Conservation (phyloP, 192 early-diverging fungal genomes). For the Mortierella antarctica region DNA sequence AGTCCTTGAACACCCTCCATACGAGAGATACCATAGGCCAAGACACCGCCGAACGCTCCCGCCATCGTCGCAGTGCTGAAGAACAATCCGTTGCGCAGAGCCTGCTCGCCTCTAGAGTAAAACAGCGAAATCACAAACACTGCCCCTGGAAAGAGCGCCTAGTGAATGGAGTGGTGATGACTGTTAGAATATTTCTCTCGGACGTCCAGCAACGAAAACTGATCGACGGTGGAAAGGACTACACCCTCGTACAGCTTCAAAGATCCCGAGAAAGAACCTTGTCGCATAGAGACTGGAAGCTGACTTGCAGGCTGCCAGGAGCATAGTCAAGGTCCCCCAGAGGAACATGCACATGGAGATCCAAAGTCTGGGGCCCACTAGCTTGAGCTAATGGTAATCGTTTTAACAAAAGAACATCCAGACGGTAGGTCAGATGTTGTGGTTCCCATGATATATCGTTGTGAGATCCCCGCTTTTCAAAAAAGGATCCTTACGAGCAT, state of each 20-base stretch:
- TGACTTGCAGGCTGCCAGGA: conserved; percentile 56
- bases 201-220: no score
- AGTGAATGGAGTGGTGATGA: no score
- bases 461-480: no score
- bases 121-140: conserved; percentile 63
- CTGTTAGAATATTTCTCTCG: no score
- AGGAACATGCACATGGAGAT: conserved; percentile 63
- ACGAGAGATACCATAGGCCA: conserved; percentile 66
- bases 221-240: no score
- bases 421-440: no score
- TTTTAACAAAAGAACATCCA: conserved; percentile 65
- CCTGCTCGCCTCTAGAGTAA: conserved; percentile 64
- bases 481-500: no score
- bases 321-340: conserved; percentile 62
- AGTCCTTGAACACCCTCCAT: conserved; percentile 63
- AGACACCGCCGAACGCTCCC: conserved; percentile 68
- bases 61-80: conserved; percentile 61
- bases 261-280: conserved; percentile 66
- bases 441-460: no score
- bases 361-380: conserved; percentile 63
- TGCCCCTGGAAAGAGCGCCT: conserved; percentile 65
- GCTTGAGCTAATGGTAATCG: conserved; percentile 72
- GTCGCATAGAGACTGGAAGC: conserved; percentile 52
- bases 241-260: no score
- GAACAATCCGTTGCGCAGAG: conserved; percentile 61